phyloP scores from a whole-genome alignment of 1,284 basidiomycete species.

The Ganoderma leucocontextum region DNA sequence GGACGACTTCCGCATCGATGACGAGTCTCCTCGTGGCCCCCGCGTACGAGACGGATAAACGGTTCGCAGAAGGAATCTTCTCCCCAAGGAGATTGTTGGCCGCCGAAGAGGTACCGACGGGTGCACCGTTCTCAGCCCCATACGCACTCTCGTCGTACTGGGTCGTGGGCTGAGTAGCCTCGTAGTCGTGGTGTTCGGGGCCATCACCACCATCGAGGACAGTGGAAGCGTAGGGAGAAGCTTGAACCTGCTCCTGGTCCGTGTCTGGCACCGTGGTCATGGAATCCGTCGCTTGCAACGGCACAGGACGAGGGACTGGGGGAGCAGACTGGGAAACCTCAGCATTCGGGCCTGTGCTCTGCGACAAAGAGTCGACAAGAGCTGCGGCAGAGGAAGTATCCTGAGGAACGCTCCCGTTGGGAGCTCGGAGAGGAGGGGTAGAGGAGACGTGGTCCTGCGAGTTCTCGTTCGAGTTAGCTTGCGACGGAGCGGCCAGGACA shows the following conservation, averaged over 20 bases:
- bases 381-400: conserved; percentile 50
- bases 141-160: conserved; percentile 29
- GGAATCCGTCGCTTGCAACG: conserved; percentile 50
- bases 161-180: conserved; percentile 31
- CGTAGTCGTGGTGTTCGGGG: conserved; percentile 26
- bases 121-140: conserved; percentile 19
- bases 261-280: conserved; percentile 58
- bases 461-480: conserved; percentile 24
- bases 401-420: conserved; percentile 43
- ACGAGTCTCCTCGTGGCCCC: conserved; percentile 87
- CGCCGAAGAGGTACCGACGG: conserved; percentile 15
- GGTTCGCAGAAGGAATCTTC: conserved; percentile 71
- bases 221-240: conserved; percentile 36
- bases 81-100: conserved; percentile 24
- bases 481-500: conserved; percentile 18
- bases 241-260: conserved; percentile 44
- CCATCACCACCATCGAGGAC: conserved; percentile 32
- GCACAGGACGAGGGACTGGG: conserved; percentile 32
- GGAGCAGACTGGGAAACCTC: conserved; percentile 31
- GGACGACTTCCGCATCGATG: conserved; percentile 88
- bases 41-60: conserved; percentile 95
- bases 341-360: conserved; percentile 27
- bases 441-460: conserved; percentile 31
- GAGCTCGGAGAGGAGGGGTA: conserved; percentile 35
- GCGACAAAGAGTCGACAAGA: conserved; percentile 47